Percentiles rank a stretch among this genome's conserved stretches.
phyloP scores from a whole-genome alignment of 768 basidiomycete species.

The Tremella mesenterica region DNA sequence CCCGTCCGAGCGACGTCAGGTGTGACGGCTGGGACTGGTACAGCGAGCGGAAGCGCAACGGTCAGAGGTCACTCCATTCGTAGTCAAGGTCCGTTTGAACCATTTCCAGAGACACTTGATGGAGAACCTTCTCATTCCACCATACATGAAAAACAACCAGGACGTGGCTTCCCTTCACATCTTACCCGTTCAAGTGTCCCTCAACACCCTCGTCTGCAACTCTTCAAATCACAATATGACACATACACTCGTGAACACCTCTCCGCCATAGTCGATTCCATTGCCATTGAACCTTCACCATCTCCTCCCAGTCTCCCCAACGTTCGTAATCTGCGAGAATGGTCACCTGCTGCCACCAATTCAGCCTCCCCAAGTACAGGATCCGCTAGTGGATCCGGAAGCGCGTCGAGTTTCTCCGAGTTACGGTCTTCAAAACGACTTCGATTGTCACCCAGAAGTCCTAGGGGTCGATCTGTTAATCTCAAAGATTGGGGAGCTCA shows the following conservation, averaged over 20 bases:
- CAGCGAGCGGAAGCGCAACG: constrained; percentile 7
- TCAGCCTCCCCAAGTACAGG: constrained; percentile 5
- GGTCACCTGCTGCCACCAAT: constrained; percentile 14
- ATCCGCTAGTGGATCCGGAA: background rate
- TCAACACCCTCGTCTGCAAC: constrained; percentile 28
- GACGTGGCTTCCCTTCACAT: background rate
- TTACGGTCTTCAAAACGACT: constrained; percentile 20
- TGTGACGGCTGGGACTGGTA: background rate
- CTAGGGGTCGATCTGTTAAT: constrained; percentile 5
- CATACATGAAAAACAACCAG: constrained; percentile 1
- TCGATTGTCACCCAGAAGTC: constrained; percentile 25
- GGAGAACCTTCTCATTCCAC: constrained; percentile 23
- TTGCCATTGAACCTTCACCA: constrained; percentile 51
- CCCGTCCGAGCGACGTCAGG: constrained; percentile 10
- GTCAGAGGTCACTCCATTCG: constrained; percentile 5
- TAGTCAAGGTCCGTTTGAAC: constrained; percentile 7
- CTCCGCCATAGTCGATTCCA: constrained; percentile 86
- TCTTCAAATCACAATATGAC: constrained; percentile 93
- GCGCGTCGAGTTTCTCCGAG: constrained; percentile 10
- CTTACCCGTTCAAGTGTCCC: background rate
- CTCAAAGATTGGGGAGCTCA: constrained; percentile 39
- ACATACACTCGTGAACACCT: constrained; percentile 92
- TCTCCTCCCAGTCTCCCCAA: constrained; percentile 19
- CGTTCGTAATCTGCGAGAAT: constrained; percentile 9
- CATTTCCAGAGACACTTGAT: constrained; percentile 10